These are phyloP conservation scores for Paraphoma sp. DNA, from an alignment of 2,329 filamentous ascomycete species.

Conservation along the genomic window DNA sequence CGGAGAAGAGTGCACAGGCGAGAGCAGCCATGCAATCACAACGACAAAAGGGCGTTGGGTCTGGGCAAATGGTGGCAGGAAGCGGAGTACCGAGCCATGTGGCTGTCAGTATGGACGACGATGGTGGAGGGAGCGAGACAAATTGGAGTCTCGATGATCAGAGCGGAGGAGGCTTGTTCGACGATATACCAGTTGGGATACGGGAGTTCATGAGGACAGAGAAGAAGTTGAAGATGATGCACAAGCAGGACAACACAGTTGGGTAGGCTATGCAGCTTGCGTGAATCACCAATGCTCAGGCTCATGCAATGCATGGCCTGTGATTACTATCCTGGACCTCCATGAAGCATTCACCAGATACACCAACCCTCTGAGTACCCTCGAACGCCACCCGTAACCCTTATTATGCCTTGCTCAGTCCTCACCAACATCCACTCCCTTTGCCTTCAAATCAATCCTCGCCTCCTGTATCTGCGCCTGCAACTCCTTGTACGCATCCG, in stretches of 20 bases:
- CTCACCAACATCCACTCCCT: conserved; percentile 81
- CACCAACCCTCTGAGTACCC: not conserved
- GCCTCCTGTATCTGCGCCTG: conserved; percentile 83
- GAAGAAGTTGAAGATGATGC: conserved; percentile 83
- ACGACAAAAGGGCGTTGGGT: conserved; percentile 33
- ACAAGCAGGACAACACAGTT: conserved; percentile 51
- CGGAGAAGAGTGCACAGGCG: conserved; percentile 68
- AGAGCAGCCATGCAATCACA: conserved; percentile 57
- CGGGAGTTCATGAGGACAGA: conserved; percentile 97
- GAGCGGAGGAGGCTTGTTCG: conserved; percentile 69
- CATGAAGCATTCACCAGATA: not conserved
- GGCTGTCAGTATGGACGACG: conserved; percentile 75
- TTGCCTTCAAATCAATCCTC: conserved; percentile 72
- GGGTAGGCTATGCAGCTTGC: conserved; percentile 52
- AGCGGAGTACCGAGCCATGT: conserved; percentile 56
- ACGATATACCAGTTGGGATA: conserved; percentile 86
- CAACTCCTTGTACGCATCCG: conserved; percentile 86
- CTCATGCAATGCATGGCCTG: no score
- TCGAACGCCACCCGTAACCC: not conserved
- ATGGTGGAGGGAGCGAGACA: conserved; percentile 75
- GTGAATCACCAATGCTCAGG: not conserved
- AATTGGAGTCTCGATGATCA: conserved; percentile 65
- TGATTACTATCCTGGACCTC: no score
- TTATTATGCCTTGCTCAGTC: conserved; percentile 14
- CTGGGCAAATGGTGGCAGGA: conserved; percentile 44